Conservation (phyloP, 78 protist genomes). For the Mantamonas sphyraenae region DNA sequence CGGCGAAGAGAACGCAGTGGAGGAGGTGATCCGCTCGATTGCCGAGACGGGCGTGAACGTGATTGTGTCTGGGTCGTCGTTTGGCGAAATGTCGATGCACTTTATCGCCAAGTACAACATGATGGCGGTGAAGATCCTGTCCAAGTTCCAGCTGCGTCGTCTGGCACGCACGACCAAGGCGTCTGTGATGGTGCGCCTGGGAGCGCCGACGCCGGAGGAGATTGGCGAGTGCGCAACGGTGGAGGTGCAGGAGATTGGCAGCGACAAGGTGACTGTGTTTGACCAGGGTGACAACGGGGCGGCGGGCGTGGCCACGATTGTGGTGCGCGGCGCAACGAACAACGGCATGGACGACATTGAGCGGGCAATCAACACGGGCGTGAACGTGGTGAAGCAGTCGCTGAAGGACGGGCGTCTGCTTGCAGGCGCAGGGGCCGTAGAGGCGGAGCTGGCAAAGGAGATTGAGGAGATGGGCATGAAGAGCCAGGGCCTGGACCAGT, state of each 20-base stretch:
- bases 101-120: constrained; percentile 76
- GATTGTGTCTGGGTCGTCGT: constrained; percentile 69
- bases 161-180: constrained; percentile 86
- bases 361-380: constrained; percentile 90
- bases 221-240: constrained; percentile 75
- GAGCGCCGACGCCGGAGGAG: constrained; percentile 87
- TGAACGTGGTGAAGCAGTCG: constrained; percentile 75
- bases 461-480: constrained; percentile 22
- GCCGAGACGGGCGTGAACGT: constrained; percentile 89
- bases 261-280: constrained; percentile 55
- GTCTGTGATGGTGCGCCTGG: constrained; percentile 78
- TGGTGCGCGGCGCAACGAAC: constrained; percentile 89
- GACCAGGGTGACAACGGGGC: constrained; percentile 38
- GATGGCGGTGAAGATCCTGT: constrained; percentile 73
- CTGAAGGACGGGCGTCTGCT: constrained; percentile 78
- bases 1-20: constrained; percentile 82
- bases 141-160: constrained; percentile 96
- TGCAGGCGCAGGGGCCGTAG: constrained; percentile 97
- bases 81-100: constrained; percentile 95
- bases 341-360: constrained; percentile 93
- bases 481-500: constrained; percentile 85
- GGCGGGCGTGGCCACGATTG: constrained; percentile 73
- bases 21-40: constrained; percentile 59
- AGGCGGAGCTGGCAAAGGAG: constrained; percentile 72
- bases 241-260: constrained; percentile 55